These are phyloP conservation scores for Phytophthora cryptogea DNA, from an alignment of 352 stramenopile species.

Conservation along the genomic window DNA sequence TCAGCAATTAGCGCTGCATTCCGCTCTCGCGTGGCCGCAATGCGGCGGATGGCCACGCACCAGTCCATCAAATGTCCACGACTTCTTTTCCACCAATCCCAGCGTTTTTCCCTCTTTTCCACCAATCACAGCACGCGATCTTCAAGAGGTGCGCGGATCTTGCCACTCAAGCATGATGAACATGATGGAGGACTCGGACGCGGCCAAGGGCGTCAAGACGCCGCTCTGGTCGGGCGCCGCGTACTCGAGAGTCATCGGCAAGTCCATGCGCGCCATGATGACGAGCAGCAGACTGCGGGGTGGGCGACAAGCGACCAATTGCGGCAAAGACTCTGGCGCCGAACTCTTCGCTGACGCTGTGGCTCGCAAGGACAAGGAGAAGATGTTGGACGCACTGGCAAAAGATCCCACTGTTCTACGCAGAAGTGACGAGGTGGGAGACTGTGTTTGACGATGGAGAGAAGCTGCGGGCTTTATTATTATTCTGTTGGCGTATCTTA, in stretches of 20 bases:
- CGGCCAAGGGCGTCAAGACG: constrained; percentile 11
- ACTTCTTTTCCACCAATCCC: constrained; percentile 19
- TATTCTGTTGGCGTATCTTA: constrained; percentile 12
- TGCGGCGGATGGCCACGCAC: constrained; percentile 9
- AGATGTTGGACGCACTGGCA: constrained; percentile 44
- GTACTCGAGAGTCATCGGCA: constrained; percentile 54
- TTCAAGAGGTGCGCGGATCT: constrained; percentile 32
- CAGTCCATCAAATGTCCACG: constrained; percentile 12
- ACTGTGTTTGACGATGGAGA: background rate
- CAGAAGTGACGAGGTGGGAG: constrained; percentile 31
- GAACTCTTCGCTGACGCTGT: constrained; percentile 44
- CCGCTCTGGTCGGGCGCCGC: constrained; percentile 17
- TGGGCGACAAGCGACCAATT: background rate
- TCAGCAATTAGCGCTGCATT: background rate
- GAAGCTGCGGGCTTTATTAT: background rate
- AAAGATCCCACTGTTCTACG: constrained; percentile 41
- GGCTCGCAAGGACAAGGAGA: constrained; percentile 50
- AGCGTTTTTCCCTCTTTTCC: constrained; percentile 3
- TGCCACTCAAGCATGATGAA: constrained; percentile 21
- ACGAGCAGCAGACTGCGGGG: constrained; percentile 17
- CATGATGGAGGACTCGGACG: constrained; percentile 33
- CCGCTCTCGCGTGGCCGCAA: constrained; percentile 14
- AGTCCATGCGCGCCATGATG: constrained; percentile 68
- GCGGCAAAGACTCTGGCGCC: constrained; percentile 21
- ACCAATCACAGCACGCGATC: constrained; percentile 27